phyloP scores from a whole-genome alignment of 2,329 filamentous ascomycete species.

The Clonostachys byssicola region DNA sequence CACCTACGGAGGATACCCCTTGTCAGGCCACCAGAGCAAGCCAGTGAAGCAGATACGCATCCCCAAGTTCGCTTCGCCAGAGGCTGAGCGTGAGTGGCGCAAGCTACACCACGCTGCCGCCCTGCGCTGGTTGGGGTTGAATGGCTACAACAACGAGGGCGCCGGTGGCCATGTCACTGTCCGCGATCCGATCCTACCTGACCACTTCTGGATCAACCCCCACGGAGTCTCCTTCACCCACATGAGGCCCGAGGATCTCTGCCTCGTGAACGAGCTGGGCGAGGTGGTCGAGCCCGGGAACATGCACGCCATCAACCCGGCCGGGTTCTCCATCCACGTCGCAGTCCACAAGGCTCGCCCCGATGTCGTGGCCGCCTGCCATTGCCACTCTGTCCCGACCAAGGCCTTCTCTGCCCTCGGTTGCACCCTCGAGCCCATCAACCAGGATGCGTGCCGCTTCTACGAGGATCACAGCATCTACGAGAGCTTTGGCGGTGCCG shows the following conservation, averaged over 20 bases:
- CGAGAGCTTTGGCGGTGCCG: conserved; percentile 43
- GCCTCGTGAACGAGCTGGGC: conserved; percentile 56
- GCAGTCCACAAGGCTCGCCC: conserved; percentile 62
- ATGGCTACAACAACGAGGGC: too few relatives aligned
- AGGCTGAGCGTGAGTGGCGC: too few relatives aligned
- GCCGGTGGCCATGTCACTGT: too few relatives aligned
- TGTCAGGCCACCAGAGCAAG: too few relatives aligned
- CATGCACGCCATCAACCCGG: conserved; percentile 61
- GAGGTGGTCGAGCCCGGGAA: conserved; percentile 56
- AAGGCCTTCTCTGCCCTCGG: conserved; percentile 65
- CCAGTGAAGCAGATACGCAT: too few relatives aligned
- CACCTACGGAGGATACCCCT: too few relatives aligned
- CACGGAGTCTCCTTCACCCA: conserved; percentile 61
- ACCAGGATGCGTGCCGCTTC: conserved; percentile 61
- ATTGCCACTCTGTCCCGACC: conserved; percentile 60
- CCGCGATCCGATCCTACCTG: too few relatives aligned
- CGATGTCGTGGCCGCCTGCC: conserved; percentile 63
- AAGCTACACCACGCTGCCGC: too few relatives aligned
- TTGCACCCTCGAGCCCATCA: conserved; percentile 62
- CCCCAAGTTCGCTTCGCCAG: too few relatives aligned
- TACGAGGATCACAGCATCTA: conserved; percentile 63
- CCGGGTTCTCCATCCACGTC: conserved; percentile 64
- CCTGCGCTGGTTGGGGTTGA: too few relatives aligned
- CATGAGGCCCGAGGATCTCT: conserved; percentile 62
- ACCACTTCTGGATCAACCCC: conserved; percentile 46